phyloP scores from a whole-genome alignment of 257 asterid genomes.

The Ligustrum vulgare region DNA sequence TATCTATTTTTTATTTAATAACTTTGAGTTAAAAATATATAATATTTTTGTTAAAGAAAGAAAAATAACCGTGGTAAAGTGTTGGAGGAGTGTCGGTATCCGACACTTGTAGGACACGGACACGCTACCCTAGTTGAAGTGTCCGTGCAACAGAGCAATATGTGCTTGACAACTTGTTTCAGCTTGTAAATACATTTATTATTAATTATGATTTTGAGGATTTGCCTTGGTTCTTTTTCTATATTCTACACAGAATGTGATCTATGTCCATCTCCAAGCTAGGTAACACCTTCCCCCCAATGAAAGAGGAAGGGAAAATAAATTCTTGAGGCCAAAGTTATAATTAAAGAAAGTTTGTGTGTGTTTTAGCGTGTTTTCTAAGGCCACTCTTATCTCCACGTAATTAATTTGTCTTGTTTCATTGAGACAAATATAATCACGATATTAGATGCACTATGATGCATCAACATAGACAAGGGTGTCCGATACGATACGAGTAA shows the following conservation, averaged over 20 bases:
- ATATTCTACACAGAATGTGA: not conserved
- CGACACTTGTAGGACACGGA: no score
- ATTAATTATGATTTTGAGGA: not conserved
- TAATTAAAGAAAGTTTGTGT: not conserved
- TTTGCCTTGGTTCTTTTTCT: not conserved
- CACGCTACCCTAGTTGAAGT: no score
- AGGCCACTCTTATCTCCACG: not conserved
- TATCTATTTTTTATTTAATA: no score
- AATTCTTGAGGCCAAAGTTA: not conserved
- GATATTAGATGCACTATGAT: not conserved
- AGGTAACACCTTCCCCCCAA: not conserved
- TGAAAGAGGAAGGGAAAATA: not conserved
- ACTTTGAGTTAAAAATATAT: no score
- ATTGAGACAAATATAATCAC: constrained; percentile 17
- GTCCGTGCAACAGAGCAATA: no score
- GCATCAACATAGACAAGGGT: no score
- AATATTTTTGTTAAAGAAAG: no score
- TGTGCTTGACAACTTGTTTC: not conserved
- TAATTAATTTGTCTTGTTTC: constrained; percentile 9
- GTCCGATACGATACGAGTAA: no score
- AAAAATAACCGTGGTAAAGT: no score
- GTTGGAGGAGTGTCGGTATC: no score
- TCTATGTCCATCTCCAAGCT: not conserved
- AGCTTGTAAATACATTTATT: not conserved
- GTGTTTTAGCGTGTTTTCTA: not conserved